Percentiles rank a stretch among this genome's conserved stretches.
phyloP scores from a whole-genome alignment of 2,329 filamentous ascomycete species.

The Colletotrichum costaricense region DNA sequence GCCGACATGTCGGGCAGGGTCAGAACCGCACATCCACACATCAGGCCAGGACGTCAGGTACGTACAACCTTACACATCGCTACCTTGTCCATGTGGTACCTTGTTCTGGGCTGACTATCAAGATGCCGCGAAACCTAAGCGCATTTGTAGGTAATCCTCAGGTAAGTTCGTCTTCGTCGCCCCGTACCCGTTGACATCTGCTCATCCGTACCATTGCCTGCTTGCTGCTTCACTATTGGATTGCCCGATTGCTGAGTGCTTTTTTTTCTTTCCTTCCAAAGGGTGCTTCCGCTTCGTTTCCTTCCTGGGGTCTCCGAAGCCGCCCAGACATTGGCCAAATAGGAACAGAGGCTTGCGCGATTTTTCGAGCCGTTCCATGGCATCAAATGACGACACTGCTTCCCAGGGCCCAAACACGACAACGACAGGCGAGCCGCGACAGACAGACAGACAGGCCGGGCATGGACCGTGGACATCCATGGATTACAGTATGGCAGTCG shows the following conservation, averaged over 20 bases:
- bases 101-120: conserved; percentile 20
- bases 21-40: conserved; percentile 1
- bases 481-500: background rate
- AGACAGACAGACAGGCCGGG: background rate
- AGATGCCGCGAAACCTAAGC: conserved; percentile 14
- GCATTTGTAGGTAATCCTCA: conserved; percentile 34
- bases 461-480: background rate
- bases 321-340: conserved; percentile 15
- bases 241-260: conserved; percentile 16
- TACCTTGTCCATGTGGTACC: conserved; percentile 26
- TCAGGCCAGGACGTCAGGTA: conserved; percentile 1
- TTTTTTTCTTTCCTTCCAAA: conserved; percentile 9
- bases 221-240: conserved; percentile 11
- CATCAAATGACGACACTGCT: conserved; percentile 33
- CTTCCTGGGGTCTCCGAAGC: conserved; percentile 24
- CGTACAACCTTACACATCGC: conserved; percentile 16
- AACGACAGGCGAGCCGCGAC: background rate
- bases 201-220: conserved; percentile 8
- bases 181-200: conserved; percentile 25
- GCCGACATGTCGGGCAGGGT: conserved; percentile 23
- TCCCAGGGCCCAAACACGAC: background rate
- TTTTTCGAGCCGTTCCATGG: conserved; percentile 23
- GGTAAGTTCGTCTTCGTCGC: conserved; percentile 26
- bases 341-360: conserved; percentile 26
- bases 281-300: conserved; percentile 24